These are phyloP conservation scores for Pseudogymnoascus sp. DNA, from an alignment of 2,329 filamentous ascomycete genomes.

Conservation along the genomic window DNA sequence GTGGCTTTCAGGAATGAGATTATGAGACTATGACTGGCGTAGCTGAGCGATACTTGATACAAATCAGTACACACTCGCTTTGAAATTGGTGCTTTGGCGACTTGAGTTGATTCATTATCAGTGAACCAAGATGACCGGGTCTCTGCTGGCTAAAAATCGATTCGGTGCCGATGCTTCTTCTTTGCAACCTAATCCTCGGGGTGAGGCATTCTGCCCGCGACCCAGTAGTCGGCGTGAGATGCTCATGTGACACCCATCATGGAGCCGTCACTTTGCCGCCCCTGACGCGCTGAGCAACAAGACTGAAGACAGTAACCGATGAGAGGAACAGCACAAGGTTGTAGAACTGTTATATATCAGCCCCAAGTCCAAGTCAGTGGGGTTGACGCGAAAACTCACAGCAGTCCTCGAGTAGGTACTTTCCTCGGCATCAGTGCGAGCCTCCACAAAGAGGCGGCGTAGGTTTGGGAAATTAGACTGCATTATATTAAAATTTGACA, in stretches of 20 bases:
- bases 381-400: conserved; percentile 43
- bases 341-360: conserved; percentile 63
- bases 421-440: conserved; percentile 86
- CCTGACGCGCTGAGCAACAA: conserved; percentile 82
- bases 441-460: conserved; percentile 91
- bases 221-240: background rate
- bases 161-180: background rate
- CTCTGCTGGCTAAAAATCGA: background rate
- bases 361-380: background rate
- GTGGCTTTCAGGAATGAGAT: background rate
- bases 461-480: conserved; percentile 71
- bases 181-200: background rate
- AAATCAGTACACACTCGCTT: background rate
- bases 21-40: background rate
- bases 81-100: background rate
- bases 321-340: conserved; percentile 96
- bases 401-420: conserved; percentile 89
- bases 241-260: background rate
- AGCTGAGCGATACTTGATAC: background rate
- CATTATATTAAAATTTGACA: background rate
- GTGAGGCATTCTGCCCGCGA: background rate
- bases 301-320: conserved; percentile 86
- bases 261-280: background rate
- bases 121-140: background rate
- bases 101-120: background rate